phyloP scores from a whole-genome alignment of 345 rosid species.

The Citrus sinensis region DNA sequence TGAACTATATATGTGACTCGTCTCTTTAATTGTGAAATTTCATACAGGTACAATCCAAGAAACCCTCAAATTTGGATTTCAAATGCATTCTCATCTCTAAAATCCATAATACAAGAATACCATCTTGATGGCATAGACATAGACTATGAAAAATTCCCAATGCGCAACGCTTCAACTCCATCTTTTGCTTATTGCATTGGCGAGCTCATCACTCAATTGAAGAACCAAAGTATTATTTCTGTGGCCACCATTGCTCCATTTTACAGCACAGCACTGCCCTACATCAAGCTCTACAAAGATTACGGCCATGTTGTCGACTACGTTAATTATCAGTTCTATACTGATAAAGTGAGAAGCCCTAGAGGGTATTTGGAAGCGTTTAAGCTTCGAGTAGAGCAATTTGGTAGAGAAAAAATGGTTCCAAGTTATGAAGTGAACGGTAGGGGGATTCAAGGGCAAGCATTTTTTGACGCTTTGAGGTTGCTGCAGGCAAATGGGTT shows the following conservation, averaged over 20 bases:
- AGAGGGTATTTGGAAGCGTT: slow-evolving; percentile 33
- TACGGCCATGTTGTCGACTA: slow-evolving; percentile 41
- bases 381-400: slow-evolving; percentile 29
- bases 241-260: slow-evolving; percentile 49
- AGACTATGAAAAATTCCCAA: slow-evolving; percentile 46
- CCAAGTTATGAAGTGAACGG: slow-evolving; percentile 59
- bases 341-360: slow-evolving; percentile 37
- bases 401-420: slow-evolving; percentile 35
- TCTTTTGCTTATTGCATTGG: slow-evolving; percentile 47
- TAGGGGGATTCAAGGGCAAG: slow-evolving; percentile 63
- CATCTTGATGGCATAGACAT: slow-evolving; percentile 59
- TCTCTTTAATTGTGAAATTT: too few relatives aligned
- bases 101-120: slow-evolving; percentile 26
- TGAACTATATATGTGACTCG: too few relatives aligned
- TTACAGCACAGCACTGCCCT: slow-evolving; percentile 21
- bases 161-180: neutral
- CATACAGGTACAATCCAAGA: slow-evolving; percentile 25
- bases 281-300: slow-evolving; percentile 26
- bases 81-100: slow-evolving; percentile 42
- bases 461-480: slow-evolving; percentile 41
- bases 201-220: slow-evolving; percentile 40
- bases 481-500: slow-evolving; percentile 38
- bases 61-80: slow-evolving; percentile 38
- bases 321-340: slow-evolving; percentile 56
- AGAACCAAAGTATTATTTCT: slow-evolving; percentile 32